These are phyloP conservation scores for Dioszegia hungarica DNA, from an alignment of 768 basidiomycete species.

Conservation along the genomic window DNA sequence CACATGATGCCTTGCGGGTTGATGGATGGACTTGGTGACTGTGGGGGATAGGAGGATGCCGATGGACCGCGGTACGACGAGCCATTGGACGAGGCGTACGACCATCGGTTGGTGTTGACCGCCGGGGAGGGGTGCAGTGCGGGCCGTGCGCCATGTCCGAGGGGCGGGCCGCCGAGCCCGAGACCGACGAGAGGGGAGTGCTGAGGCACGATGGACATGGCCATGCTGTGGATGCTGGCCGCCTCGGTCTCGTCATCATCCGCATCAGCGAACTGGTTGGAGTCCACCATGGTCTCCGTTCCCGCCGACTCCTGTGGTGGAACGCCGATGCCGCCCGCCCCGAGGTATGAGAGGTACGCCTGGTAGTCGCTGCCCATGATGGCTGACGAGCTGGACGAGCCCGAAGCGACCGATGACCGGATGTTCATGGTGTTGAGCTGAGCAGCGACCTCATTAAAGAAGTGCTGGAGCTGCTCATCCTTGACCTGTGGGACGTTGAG, in stretches of 20 bases:
- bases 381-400: constrained; percentile 32
- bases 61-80: constrained; percentile 24
- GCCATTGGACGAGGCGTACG: constrained; percentile 37
- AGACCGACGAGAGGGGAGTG: constrained; percentile 33
- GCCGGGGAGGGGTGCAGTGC: constrained; percentile 28
- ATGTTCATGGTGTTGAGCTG: constrained; percentile 71
- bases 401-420: constrained; percentile 51
- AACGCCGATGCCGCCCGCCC: constrained; percentile 11
- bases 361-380: constrained; percentile 33
- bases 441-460: constrained; percentile 78
- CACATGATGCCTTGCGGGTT: constrained; percentile 17
- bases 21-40: constrained; percentile 13
- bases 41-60: constrained; percentile 27
- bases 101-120: constrained; percentile 35
- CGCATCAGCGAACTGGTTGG: constrained; percentile 50
- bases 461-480: constrained; percentile 71
- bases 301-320: constrained; percentile 15
- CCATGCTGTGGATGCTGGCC: constrained; percentile 38
- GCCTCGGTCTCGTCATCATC: constrained; percentile 50
- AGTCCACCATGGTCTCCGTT: constrained; percentile 18
- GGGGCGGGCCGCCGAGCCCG: constrained; percentile 39
- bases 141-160: constrained; percentile 26
- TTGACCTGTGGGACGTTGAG: constrained; percentile 66
- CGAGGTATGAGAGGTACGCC: constrained; percentile 32
- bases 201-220: constrained; percentile 12